phyloP scores from a whole-genome alignment of 2,329 filamentous ascomycete genomes.

The Exophiala sp. region DNA sequence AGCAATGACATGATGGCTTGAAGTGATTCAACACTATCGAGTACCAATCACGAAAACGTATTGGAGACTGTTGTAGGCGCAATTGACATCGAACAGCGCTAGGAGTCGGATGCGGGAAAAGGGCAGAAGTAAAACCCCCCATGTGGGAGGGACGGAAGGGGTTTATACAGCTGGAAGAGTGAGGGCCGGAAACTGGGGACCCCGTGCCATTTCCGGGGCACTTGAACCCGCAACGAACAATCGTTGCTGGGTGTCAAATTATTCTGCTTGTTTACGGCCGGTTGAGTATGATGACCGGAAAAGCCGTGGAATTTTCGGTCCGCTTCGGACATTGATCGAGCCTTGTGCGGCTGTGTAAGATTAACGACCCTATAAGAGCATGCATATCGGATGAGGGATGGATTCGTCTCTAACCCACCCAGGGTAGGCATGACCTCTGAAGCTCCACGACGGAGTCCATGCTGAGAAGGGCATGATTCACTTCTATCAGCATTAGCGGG shows the following conservation, averaged over 20 bases:
- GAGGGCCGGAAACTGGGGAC: background rate
- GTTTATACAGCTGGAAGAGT: conserved; percentile 14
- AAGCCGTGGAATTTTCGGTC: conserved; percentile 8
- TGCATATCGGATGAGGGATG: conserved; percentile 11
- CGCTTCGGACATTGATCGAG: conserved; percentile 8
- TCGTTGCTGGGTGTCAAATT: background rate
- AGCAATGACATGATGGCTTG: conserved; percentile 18
- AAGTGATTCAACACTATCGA: background rate
- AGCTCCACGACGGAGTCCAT: conserved; percentile 10
- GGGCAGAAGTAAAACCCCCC: conserved; percentile 3
- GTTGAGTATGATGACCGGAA: background rate
- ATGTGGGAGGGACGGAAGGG: conserved; percentile 15
- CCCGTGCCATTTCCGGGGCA: conserved; percentile 3
- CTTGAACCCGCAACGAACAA: no score
- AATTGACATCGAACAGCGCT: background rate
- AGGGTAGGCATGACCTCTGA: background rate
- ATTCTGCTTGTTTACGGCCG: conserved; percentile 17
- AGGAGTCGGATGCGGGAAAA: conserved; percentile 13
- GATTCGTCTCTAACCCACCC: conserved; percentile 5
- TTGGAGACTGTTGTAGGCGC: no score
- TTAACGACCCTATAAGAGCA: background rate
- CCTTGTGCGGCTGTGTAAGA: background rate
- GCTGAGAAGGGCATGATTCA: conserved; percentile 5
- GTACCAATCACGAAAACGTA: background rate
- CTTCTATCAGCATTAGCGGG: background rate